A percentile compares a stretch with the other conserved stretches of the same genome.
phyloP scores from a whole-genome alignment of 805 yeast species.

The Candida insectorum region DNA sequence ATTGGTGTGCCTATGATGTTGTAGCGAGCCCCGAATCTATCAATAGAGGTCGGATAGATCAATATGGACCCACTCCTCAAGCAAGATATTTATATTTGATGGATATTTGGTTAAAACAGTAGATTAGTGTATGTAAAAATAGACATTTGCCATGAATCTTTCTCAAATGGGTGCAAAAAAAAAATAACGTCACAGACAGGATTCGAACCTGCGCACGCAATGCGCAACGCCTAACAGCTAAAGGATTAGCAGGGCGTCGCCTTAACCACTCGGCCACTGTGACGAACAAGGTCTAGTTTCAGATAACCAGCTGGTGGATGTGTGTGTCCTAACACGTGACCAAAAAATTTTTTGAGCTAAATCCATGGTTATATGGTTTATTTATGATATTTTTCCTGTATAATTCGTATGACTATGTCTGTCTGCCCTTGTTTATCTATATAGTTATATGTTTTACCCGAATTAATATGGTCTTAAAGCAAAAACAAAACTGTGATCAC shows the following conservation, averaged over 20 bases:
- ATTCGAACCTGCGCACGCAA: slow-evolving; percentile 94
- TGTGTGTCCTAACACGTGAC: too few relatives aligned
- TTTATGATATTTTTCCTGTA: too few relatives aligned
- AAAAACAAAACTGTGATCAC: too few relatives aligned
- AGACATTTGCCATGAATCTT: not conserved
- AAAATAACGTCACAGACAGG: slow-evolving; percentile 93
- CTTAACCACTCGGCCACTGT: slow-evolving; percentile 93
- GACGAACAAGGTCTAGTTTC: too few relatives aligned
- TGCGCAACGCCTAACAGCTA: slow-evolving; percentile 43
- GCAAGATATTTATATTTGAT: slow-evolving; percentile 15
- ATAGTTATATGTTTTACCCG: too few relatives aligned
- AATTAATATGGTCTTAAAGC: too few relatives aligned
- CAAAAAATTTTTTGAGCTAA: too few relatives aligned
- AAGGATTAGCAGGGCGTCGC: slow-evolving; percentile 79
- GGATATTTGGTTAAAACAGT: slow-evolving; percentile 22
- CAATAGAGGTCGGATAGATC: slow-evolving; percentile 16
- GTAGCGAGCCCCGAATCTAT: slow-evolving; percentile 22
- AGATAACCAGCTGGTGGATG: too few relatives aligned
- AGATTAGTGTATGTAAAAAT: not conserved
- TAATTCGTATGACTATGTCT: too few relatives aligned
- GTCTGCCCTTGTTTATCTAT: too few relatives aligned
- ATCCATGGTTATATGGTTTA: too few relatives aligned
- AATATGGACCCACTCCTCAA: slow-evolving; percentile 12
- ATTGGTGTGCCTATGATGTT: slow-evolving; percentile 33
- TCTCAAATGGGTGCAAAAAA: slow-evolving; percentile 24